These are phyloP conservation scores for Parasitella parasitica DNA, from an alignment of 371 early-diverging fungal genomes.

Conservation along the genomic window DNA sequence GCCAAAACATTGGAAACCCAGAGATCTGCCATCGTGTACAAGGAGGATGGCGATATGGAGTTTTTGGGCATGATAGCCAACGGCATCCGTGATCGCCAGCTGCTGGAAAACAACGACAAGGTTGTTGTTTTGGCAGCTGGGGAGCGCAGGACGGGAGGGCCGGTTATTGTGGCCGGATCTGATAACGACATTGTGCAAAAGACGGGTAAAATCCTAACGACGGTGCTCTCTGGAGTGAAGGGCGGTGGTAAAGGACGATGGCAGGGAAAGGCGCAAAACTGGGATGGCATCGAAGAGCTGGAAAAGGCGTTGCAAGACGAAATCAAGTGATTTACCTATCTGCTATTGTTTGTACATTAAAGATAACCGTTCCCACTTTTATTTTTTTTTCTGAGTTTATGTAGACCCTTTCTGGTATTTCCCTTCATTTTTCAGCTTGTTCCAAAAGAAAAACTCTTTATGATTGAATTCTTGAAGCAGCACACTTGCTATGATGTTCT, in stretches of 20 bases:
- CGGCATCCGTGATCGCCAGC: constrained; percentile 16
- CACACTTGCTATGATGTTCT: constrained; percentile 82
- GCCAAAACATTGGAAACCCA: constrained; percentile 29
- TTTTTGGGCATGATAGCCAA: constrained; percentile 36
- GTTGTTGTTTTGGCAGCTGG: constrained; percentile 53
- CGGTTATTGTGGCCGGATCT: constrained; percentile 51
- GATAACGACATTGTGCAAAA: constrained; percentile 50
- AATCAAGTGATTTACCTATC: background rate
- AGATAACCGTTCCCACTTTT: background rate
- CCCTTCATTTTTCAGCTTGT: too few relatives aligned
- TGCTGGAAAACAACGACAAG: constrained; percentile 25
- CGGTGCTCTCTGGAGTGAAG: constrained; percentile 43
- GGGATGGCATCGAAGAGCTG: constrained; percentile 49
- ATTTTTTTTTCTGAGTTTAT: too few relatives aligned
- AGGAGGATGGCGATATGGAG: constrained; percentile 65
- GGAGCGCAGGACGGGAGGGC: constrained; percentile 51
- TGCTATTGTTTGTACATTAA: background rate
- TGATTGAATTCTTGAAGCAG: constrained; percentile 59
- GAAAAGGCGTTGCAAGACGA: constrained; percentile 11
- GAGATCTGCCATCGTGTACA: constrained; percentile 40
- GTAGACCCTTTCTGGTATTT: background rate
- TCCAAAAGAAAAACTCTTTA: too few relatives aligned
- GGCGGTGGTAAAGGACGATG: constrained; percentile 69
- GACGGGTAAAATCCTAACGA: constrained; percentile 37
- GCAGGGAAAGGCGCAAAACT: constrained; percentile 64